phyloP scores from a whole-genome alignment of 2,329 filamentous ascomycete species.

The Dothiorella sarmentorum region DNA sequence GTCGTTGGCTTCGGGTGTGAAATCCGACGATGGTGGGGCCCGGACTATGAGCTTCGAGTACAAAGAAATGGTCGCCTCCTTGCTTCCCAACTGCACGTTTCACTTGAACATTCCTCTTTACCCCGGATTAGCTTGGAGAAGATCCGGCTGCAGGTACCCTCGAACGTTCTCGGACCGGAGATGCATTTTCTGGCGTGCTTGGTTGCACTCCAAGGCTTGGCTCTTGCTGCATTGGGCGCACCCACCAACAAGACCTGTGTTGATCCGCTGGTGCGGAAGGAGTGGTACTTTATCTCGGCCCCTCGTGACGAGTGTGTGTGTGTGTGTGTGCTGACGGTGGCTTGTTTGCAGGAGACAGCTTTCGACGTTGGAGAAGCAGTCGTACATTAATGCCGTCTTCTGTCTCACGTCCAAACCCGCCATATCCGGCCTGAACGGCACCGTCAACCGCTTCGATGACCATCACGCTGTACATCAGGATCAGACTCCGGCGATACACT shows the following conservation, averaged over 20 bases:
- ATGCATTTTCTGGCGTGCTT: neutral
- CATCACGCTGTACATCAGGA: slow-evolving; percentile 25
- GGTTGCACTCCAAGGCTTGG: slow-evolving; percentile 19
- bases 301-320: neutral
- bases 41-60: neutral
- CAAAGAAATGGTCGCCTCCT: neutral
- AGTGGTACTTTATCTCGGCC: slow-evolving; percentile 20
- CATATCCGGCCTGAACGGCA: slow-evolving; percentile 21
- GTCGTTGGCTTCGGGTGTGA: neutral
- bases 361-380: slow-evolving; percentile 21
- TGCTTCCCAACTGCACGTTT: neutral
- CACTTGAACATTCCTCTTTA: neutral
- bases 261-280: slow-evolving; percentile 22
- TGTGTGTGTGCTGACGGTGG: neutral
- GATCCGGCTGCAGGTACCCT: neutral
- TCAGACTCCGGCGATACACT: slow-evolving; percentile 27
- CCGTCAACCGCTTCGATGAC: slow-evolving; percentile 28
- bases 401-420: slow-evolving; percentile 24
- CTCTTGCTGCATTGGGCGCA: slow-evolving; percentile 18
- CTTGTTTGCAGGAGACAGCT: slow-evolving; percentile 24
- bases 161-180: neutral
- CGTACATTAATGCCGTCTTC: slow-evolving; percentile 28
- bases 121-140: neutral
- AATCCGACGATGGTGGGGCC: neutral
- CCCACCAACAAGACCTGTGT: slow-evolving; percentile 19